Evolutionary conservation across 768 basidiomycete genomes (phyloP).

Genomic region (Naematelia encephala): DNA sequence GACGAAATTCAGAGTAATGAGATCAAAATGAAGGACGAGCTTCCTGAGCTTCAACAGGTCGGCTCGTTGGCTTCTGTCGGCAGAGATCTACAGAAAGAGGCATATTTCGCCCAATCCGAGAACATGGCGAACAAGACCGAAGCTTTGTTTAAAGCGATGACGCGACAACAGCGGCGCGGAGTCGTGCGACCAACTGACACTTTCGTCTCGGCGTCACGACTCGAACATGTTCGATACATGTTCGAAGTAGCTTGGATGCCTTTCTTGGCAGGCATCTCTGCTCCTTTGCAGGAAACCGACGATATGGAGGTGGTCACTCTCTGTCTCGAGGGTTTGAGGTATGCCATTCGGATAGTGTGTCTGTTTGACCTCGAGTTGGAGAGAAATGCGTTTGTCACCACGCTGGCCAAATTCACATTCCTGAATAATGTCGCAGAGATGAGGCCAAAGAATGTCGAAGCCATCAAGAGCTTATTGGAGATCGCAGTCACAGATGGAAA

Average conservation of each 20-base stretch:
- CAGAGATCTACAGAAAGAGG: constrained; percentile 89
- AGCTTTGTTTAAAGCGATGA: constrained; percentile 89
- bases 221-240: constrained; percentile 96
- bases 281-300: constrained; percentile 89
- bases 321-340: constrained; percentile 92
- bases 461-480: constrained; percentile 90
- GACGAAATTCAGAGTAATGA: constrained; percentile 90
- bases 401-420: constrained; percentile 93
- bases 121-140: constrained; percentile 97
- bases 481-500: constrained; percentile 96
- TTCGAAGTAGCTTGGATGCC: constrained; percentile 99
- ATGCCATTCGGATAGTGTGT: constrained; percentile 93
- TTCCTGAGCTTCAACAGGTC: constrained; percentile 57
- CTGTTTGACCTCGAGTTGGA: constrained; percentile 96
- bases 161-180: constrained; percentile 78
- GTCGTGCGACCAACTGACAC: constrained; percentile 69
- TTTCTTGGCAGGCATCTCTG: constrained; percentile 90
- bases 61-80: constrained; percentile 76
- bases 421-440: constrained; percentile 96
- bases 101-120: constrained; percentile 89
- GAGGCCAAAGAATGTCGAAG: constrained; percentile 99
- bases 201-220: constrained; percentile 94
- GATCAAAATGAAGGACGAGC: constrained; percentile 98
- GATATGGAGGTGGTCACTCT: constrained; percentile 87
- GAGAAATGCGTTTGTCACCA: constrained; percentile 97